These are phyloP conservation scores for Trypanosoma caninum DNA, from an alignment of 208 protist genomes.

Conservation along the genomic window DNA sequence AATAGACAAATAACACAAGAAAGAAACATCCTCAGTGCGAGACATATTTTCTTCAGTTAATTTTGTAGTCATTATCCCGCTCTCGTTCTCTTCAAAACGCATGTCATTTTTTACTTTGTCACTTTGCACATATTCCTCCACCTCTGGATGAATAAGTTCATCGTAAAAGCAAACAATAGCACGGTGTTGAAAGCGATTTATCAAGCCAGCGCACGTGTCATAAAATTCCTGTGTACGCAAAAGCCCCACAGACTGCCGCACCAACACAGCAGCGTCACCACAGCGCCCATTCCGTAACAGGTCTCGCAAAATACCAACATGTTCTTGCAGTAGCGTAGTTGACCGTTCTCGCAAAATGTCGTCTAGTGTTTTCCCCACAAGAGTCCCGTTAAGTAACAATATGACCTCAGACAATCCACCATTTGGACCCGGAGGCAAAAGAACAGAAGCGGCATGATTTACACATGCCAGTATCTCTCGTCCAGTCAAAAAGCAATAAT, in stretches of 20 bases:
- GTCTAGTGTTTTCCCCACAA: slow-evolving; percentile 10
- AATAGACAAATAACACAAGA: background rate
- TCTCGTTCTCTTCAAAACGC: background rate
- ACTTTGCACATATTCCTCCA: background rate
- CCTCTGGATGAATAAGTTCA: slow-evolving; percentile 16
- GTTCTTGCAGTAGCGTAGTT: background rate
- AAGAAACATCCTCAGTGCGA: background rate
- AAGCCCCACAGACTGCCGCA: slow-evolving; percentile 11
- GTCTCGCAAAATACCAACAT: slow-evolving; percentile 2
- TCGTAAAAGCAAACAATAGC: slow-evolving; percentile 22
- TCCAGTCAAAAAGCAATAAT: slow-evolving; percentile 7
- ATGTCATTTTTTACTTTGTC: background rate
- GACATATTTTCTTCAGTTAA: background rate
- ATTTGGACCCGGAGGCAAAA: slow-evolving; percentile 9
- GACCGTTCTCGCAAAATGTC: slow-evolving; percentile 23
- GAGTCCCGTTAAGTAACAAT: slow-evolving; percentile 20
- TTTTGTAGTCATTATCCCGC: background rate
- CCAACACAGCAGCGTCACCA: slow-evolving; percentile 23
- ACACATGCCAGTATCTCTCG: slow-evolving; percentile 16
- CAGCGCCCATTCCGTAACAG: slow-evolving; percentile 6
- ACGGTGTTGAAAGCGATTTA: background rate
- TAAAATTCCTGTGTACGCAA: slow-evolving; percentile 19
- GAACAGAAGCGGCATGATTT: slow-evolving; percentile 29
- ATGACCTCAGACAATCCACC: slow-evolving; percentile 16
- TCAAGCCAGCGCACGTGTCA: slow-evolving; percentile 12